Evolutionary conservation across 1,284 basidiomycete species (phyloP), one percentile per base, ranked within the genome.

Genomic region (Cutaneotrichosporon dermatis): DNA sequence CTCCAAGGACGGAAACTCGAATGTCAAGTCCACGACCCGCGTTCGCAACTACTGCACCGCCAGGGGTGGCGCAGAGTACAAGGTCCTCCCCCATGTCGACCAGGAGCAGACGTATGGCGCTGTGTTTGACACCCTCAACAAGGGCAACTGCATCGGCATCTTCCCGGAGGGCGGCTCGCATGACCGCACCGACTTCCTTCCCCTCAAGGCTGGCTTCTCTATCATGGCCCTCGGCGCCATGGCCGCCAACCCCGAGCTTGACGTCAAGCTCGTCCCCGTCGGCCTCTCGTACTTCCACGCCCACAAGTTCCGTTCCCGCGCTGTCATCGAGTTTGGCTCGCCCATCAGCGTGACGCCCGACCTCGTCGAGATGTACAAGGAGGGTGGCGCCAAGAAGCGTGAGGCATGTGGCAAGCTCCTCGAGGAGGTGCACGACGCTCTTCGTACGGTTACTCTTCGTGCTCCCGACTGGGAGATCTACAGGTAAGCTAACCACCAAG

Each of bases 111-210:
- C 98, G 87, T 99, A 98, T 76, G 86, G 88, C 25, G 85, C 92
- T 63, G 96, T 99, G 4, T 99, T 97, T 76, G 83, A 91, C 69
- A 85, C 86, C 63, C 81, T 99, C 61, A 90, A 87, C 61, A 85
- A 89, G 57, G 90, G 91, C 13, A 92, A 92, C 9, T 88, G 88
- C 68, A 93, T 98, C 65, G 92, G 93, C 52, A 95, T 98, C 66
- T 97, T 97, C 74, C 94, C 94, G 50, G 94, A 97, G 86, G 93
- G 93, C 68, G 94, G 94, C 58, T 96, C 93, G 59, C 94, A 98
- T 77, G 94, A 98, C 79, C 87, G 94, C 43, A 94, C 90, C 13
- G 93, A 97, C 59, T 84, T 97, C 57, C 83, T 97, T 41, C 94
- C 94, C 1, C 83, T 98, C 50, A 98, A 98, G 79, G 94, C 94